Percentiles rank a stretch among this genome's conserved stretches.
Evolutionary conservation across 371 early-diverging fungal species (phyloP).

Genomic region (Rhizopus microsporus): DNA sequence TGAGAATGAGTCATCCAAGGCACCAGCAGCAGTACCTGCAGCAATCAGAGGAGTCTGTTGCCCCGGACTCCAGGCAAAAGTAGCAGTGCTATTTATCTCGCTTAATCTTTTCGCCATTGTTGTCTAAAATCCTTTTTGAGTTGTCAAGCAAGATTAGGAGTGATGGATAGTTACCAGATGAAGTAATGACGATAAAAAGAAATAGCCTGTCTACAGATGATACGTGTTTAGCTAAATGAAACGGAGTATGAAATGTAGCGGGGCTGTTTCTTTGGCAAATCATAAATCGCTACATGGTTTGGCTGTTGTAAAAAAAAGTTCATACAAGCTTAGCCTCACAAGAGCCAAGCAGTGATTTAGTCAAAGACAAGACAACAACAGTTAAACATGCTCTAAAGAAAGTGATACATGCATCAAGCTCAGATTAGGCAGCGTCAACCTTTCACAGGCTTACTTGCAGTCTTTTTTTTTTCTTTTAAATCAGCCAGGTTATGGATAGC

Average conservation of each 20-base stretch:
- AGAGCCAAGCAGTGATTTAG: not conserved
- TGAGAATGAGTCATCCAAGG: conserved; percentile 94
- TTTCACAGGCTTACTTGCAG: no score
- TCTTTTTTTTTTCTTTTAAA: no score
- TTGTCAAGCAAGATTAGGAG: not conserved
- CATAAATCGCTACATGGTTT: conserved; percentile 1
- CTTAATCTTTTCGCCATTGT: conserved; percentile 59
- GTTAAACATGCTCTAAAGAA: no score
- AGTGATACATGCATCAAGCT: no score
- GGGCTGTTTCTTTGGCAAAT: not conserved
- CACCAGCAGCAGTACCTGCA: conserved; percentile 95
- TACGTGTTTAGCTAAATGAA: conserved; percentile 6
- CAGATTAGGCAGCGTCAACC: no score
- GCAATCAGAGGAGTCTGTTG: conserved; percentile 78
- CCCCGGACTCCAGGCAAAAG: conserved; percentile 82
- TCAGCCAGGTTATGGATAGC: no score
- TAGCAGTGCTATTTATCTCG: conserved; percentile 79
- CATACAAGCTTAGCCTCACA: not conserved
- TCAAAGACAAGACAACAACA: not conserved
- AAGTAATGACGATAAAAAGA: not conserved
- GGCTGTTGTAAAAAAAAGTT: not conserved
- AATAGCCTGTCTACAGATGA: not conserved
- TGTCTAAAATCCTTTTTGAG: not conserved
- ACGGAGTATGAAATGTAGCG: not conserved
- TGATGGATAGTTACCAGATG: conserved; percentile 1